A percentile compares a stretch with the other conserved stretches of the same genome.
These are phyloP conservation scores for Hyphopichia wangnamkhiaoensis DNA, from an alignment of 1,139 yeast species.

Conservation along the genomic window DNA sequence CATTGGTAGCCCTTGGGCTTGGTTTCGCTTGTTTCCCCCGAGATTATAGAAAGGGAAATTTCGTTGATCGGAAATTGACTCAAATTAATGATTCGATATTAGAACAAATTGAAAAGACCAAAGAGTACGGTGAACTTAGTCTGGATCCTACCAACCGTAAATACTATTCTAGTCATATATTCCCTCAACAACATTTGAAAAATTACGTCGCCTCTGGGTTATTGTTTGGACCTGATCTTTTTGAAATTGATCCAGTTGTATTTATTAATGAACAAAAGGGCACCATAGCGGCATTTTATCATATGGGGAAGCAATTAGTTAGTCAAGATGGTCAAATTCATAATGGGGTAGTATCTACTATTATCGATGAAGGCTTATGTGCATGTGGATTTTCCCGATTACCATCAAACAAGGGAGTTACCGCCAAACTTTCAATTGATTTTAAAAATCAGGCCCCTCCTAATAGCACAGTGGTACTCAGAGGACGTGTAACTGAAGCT, in stretches of 20 bases:
- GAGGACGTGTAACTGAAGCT: conserved; percentile 63
- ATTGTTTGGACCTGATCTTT: conserved; percentile 58
- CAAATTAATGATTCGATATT: conserved; percentile 35
- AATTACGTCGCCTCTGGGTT: conserved; percentile 71
- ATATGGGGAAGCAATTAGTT: conserved; percentile 65
- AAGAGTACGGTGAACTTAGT: conserved; percentile 31
- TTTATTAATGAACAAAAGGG: conserved; percentile 48
- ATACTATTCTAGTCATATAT: conserved; percentile 39
- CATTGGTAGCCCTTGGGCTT: conserved; percentile 44
- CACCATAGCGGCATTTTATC: conserved; percentile 61
- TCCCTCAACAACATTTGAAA: conserved; percentile 61
- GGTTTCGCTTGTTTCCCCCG: conserved; percentile 50
- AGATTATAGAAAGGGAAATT: conserved; percentile 34
- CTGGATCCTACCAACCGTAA: conserved; percentile 25
- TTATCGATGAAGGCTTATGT: conserved; percentile 85
- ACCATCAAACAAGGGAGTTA: conserved; percentile 90
- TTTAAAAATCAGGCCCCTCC: conserved; percentile 70
- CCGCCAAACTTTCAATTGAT: conserved; percentile 71
- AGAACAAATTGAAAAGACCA: conserved; percentile 28
- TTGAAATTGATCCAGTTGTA: conserved; percentile 68
- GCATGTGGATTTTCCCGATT: conserved; percentile 81
- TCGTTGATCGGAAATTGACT: conserved; percentile 20
- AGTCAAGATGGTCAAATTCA: conserved; percentile 78
- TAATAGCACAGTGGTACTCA: conserved; percentile 62
- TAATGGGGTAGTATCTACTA: conserved; percentile 81